Percentiles rank a stretch among this genome's conserved stretches.
Conservation (phyloP, 169 alveolate species). For the Eimeria brunetti region DNA sequence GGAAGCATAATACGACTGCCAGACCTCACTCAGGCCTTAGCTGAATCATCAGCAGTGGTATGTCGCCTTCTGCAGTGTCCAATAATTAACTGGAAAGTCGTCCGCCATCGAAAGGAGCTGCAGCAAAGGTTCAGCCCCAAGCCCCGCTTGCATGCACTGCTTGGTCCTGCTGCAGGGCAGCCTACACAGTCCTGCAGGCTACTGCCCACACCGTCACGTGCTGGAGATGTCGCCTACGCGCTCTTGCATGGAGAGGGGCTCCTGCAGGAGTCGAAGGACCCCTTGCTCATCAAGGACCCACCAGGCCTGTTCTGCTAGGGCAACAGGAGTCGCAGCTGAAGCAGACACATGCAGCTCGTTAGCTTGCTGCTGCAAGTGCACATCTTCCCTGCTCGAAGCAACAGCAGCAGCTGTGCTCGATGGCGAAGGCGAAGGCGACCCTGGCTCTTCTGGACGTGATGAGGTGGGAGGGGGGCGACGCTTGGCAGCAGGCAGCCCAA, state of each 20-base stretch:
- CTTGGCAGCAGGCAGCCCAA: neutral
- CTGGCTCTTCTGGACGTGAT: neutral
- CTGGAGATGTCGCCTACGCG: slow-evolving; percentile 36
- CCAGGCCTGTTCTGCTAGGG: slow-evolving; percentile 2
- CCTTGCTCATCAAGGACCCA: slow-evolving; percentile 69
- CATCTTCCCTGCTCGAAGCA: neutral
- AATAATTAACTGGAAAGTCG: neutral
- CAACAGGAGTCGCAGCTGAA: neutral
- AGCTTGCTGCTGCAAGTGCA: neutral
- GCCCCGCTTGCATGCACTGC: neutral
- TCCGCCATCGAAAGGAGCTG: neutral
- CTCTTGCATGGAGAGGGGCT: slow-evolving; percentile 64
- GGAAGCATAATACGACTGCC: neutral
- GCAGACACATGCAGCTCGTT: neutral
- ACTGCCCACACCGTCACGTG: neutral
- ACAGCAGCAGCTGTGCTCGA: neutral
- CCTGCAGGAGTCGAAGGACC: slow-evolving; percentile 60
- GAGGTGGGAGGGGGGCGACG: neutral
- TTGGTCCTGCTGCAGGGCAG: neutral
- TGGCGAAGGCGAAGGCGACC: neutral
- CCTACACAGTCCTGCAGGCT: neutral
- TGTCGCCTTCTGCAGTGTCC: neutral
- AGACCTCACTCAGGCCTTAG: neutral
- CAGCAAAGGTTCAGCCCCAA: neutral
- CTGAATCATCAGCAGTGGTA: neutral